phyloP scores from a whole-genome alignment of 2,329 filamentous ascomycete species.

The Tolypocladium nubicola region DNA sequence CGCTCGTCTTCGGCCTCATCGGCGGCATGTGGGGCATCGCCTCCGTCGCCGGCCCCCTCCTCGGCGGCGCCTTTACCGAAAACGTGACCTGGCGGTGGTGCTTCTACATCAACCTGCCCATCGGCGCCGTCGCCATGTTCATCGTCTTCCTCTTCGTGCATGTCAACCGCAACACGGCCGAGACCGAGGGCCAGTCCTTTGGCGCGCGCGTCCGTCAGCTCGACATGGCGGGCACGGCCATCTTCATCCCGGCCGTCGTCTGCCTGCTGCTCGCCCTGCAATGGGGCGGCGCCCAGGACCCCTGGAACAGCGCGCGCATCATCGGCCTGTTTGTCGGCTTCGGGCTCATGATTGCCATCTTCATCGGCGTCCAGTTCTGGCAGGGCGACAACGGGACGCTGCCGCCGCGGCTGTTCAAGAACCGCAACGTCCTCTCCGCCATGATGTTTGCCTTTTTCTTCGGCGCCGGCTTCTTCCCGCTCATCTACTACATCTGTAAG shows the following conservation, averaged over 20 bases:
- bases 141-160: conserved; percentile 37
- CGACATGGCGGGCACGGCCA: conserved; percentile 36
- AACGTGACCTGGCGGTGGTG: conserved; percentile 42
- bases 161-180: conserved; percentile 24
- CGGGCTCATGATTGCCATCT: conserved; percentile 33
- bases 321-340: conserved; percentile 41
- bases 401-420: conserved; percentile 33
- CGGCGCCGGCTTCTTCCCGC: conserved; percentile 39
- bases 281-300: conserved; percentile 41
- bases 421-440: conserved; percentile 28
- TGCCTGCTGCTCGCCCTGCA: conserved; percentile 45
- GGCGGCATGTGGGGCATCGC: conserved; percentile 47
- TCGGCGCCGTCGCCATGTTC: conserved; percentile 34
- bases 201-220: conserved; percentile 30
- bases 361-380: conserved; percentile 35
- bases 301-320: conserved; percentile 38
- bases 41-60: conserved; percentile 36
- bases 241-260: conserved; percentile 41
- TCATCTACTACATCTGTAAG: conserved; percentile 43
- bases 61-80: conserved; percentile 40
- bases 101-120: conserved; percentile 36
- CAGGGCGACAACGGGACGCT: conserved; percentile 32
- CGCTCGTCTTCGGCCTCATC: conserved; percentile 42
- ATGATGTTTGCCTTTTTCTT: conserved; percentile 38
- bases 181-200: conserved; percentile 21